Conservation (phyloP, 2,329 filamentous ascomycete genomes). For the Fusarium bulbicola region DNA sequence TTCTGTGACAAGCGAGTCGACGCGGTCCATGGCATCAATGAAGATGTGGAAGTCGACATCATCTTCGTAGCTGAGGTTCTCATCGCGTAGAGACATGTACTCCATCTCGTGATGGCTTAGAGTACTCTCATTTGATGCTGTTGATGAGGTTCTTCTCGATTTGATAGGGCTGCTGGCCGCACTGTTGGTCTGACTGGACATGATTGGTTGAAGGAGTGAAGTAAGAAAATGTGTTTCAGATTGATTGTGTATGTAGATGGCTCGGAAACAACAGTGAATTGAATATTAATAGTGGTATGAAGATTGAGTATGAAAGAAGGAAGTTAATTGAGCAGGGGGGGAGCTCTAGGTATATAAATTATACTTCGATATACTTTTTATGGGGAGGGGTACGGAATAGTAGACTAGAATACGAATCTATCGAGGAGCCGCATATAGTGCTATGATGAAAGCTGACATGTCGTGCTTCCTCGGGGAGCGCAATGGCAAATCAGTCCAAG, state of each 20-base stretch:
- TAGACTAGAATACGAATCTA: conserved; percentile 13
- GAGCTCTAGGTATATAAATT: conserved; percentile 12
- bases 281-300: neutral
- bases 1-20: conserved; percentile 37
- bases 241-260: neutral
- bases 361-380: conserved; percentile 18
- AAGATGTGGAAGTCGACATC: conserved; percentile 41
- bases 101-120: conserved; percentile 34
- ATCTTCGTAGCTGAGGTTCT: conserved; percentile 38
- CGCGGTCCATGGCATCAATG: conserved; percentile 39
- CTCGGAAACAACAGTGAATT: neutral
- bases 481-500: conserved; percentile 27
- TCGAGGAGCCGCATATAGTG: conserved; percentile 17
- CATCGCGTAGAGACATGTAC: conserved; percentile 37
- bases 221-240: neutral
- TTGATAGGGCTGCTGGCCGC: conserved; percentile 23
- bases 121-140: conserved; percentile 32
- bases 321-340: conserved; percentile 12
- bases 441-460: conserved; percentile 35
- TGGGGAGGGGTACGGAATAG: conserved; percentile 12
- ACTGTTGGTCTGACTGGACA: conserved; percentile 22
- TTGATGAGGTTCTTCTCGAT: conserved; percentile 27
- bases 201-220: neutral
- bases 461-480: conserved; percentile 17
- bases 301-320: neutral